phyloP scores from a whole-genome alignment of 352 stramenopile genomes.

The Phytophthora tentaculata region DNA sequence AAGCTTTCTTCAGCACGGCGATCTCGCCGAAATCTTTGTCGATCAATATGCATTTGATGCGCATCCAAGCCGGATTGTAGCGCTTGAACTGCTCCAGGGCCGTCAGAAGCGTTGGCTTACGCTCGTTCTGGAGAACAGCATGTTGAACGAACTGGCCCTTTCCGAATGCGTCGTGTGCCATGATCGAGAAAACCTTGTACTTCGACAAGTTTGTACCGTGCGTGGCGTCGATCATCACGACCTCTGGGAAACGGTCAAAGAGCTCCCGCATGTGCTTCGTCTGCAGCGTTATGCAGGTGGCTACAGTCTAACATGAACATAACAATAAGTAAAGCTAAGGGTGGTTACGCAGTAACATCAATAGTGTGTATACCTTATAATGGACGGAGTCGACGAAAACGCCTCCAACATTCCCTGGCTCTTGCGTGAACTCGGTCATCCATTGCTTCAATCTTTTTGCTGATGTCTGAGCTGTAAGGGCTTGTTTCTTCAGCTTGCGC shows the following conservation, averaged over 20 bases:
- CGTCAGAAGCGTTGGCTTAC: slow-evolving; percentile 18
- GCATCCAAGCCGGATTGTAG: slow-evolving; percentile 18
- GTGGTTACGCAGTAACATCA: too few species aligned
- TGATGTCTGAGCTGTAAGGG: too few species aligned
- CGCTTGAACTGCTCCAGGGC: slow-evolving; percentile 31
- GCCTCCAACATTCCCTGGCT: too few species aligned
- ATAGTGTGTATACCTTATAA: too few species aligned
- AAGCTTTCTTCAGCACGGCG: background rate
- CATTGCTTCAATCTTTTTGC: too few species aligned
- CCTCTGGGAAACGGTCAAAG: slow-evolving; percentile 6
- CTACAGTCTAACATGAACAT: background rate
- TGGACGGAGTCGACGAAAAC: too few species aligned
- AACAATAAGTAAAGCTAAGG: too few species aligned
- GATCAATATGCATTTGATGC: slow-evolving; percentile 28
- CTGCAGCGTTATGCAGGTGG: slow-evolving; percentile 2
- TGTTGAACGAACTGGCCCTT: slow-evolving; percentile 31
- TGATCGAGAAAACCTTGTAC: background rate
- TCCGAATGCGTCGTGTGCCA: slow-evolving; percentile 14
- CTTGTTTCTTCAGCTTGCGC: background rate
- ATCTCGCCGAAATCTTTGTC: slow-evolving; percentile 45
- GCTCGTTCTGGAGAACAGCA: slow-evolving; percentile 30
- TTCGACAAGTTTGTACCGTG: background rate
- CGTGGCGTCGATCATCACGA: slow-evolving; percentile 1
- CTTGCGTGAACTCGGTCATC: too few species aligned
- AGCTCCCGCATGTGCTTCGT: background rate